These are phyloP conservation scores for Fusarium sp. DNA, from an alignment of 2,329 filamentous ascomycete species.

Conservation along the genomic window DNA sequence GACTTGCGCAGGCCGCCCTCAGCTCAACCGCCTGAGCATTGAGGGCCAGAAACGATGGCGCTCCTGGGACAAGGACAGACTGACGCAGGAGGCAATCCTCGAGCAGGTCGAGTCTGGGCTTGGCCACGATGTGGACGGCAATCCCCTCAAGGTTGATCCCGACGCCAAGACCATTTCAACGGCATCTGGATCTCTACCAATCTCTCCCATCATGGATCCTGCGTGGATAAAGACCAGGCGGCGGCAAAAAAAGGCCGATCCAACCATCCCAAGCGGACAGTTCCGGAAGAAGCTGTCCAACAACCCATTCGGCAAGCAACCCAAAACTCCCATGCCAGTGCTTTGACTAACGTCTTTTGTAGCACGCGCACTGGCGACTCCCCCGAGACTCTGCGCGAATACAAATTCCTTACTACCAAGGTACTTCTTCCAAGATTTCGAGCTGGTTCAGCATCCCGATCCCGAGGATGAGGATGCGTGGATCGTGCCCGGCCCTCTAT, in stretches of 20 bases:
- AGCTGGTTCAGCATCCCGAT: conserved; percentile 69
- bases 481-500: conserved; percentile 67
- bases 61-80: conserved; percentile 51
- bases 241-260: conserved; percentile 59
- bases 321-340: neutral
- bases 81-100: conserved; percentile 52
- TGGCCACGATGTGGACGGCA: conserved; percentile 49
- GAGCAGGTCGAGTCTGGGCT: conserved; percentile 53
- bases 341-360: neutral
- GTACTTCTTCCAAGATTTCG: conserved; percentile 76
- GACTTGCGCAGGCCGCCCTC: conserved; percentile 33
- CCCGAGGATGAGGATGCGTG: conserved; percentile 67
- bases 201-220: conserved; percentile 70
- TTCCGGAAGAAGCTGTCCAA: conserved; percentile 72
- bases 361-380: conserved; percentile 76
- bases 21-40: conserved; percentile 3
- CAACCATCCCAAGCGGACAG: conserved; percentile 53
- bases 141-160: conserved; percentile 55
- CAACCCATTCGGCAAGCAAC: conserved; percentile 75
- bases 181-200: conserved; percentile 62
- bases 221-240: conserved; percentile 62
- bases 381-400: conserved; percentile 70
- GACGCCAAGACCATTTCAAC: conserved; percentile 63
- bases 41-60: conserved; percentile 50
- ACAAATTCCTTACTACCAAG: conserved; percentile 67